Evolutionary conservation across 2,329 filamentous ascomycete species (phyloP).

Genomic region (Xylaria sp.): DNA sequence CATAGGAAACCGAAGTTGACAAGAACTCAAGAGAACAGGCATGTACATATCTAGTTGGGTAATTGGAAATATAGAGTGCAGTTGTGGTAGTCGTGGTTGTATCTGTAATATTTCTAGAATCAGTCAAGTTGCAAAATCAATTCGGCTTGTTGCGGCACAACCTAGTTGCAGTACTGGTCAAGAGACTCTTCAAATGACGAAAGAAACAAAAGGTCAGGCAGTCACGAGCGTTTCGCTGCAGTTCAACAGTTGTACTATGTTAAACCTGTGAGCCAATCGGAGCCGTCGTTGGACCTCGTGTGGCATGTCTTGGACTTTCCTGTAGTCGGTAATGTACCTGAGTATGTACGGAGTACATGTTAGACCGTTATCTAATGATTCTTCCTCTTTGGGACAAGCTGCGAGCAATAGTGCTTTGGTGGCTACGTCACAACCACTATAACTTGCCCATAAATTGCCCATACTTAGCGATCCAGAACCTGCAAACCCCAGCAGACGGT

Average conservation of each 20-base stretch:
- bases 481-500: constrained; percentile 15
- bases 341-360: not conserved
- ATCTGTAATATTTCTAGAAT: not conserved
- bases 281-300: constrained; percentile 22
- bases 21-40: not conserved
- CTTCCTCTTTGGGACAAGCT: constrained; percentile 28
- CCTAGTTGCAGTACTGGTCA: constrained; percentile 1
- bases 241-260: constrained; percentile 30
- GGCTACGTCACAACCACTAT: constrained; percentile 33
- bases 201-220: constrained; percentile 3
- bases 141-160: constrained; percentile 28
- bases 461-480: not conserved
- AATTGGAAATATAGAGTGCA: not conserved
- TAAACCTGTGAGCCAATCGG: constrained; percentile 23
- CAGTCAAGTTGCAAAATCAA: too few relatives aligned
- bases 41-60: not conserved
- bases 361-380: not conserved
- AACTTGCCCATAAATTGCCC: not conserved
- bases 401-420: constrained; percentile 1
- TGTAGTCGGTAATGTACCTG: not conserved
- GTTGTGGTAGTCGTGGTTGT: not conserved
- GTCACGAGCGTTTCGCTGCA: constrained; percentile 15
- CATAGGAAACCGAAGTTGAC: not conserved
- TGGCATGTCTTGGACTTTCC: constrained; percentile 23
- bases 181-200: constrained; percentile 10